Base-by-base conservation (phyloP, 305 asterid genomes). In the Andrographis paniculata region DNA sequence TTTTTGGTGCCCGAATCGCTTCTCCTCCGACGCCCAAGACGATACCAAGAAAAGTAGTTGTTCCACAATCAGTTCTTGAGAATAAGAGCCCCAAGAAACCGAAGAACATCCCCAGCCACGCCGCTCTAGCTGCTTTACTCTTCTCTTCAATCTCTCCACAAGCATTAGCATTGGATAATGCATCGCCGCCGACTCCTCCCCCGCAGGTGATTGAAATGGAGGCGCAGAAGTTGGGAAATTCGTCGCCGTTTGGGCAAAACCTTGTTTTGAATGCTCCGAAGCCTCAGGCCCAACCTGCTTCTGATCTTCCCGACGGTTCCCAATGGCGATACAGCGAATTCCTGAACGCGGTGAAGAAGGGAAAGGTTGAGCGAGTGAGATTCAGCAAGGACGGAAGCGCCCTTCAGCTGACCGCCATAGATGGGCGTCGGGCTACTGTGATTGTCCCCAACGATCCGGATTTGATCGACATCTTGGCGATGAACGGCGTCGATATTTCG, bases 291-390 rank as follows among this genome's bases (percentile, higher is more conserved):
- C 84, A 70, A 56, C 39, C 79, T 31, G 55, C 53, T 4, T 40
- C 97, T 2, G 98, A 89, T 55, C 69, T 89, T 49, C 98, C 98
- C 0, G 98, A 89, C 1, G 93, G 94, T 0, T 63, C 88, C 30
- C 82, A 85, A 1, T 89, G 98, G 98, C 73, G 98, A 1, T 89
- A 89, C 70, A 89, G 94, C 31, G 98, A 89, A 40, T 85, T 89
- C 63, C 42, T 89, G 73, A 85, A 89, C 42, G 93, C 98, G 14
- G 94, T 89, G 48, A 85, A 85, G 76, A 89, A 89, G 72, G 98
- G 98, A 7, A 85, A 82, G 61, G 98, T 89, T 21, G 98, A 87
- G 62, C 68, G 95, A 27, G 97, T 87, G 15, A 69, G 97, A 60
- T 87, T 87, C 36, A 84, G 88, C 16, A 87, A 87, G 61, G 97